These are phyloP conservation scores for Zygosaccharomyces bailii DNA, from an alignment of 805 yeast species.

Conservation along the genomic window DNA sequence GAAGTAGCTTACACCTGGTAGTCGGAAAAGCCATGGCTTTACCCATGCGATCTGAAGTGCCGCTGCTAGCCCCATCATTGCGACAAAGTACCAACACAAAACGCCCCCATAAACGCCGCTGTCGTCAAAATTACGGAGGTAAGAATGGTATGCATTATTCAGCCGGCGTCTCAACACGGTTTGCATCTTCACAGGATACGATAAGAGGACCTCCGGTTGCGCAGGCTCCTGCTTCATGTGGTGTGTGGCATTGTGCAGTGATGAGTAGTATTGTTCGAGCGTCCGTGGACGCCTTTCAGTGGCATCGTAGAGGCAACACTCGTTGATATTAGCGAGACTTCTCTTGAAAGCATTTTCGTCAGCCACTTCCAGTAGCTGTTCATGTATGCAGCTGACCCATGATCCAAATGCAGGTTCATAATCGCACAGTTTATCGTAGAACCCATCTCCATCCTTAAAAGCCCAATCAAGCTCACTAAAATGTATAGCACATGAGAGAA, in stretches of 20 bases:
- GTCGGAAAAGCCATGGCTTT: constrained; percentile 11
- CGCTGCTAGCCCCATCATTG: constrained; percentile 10
- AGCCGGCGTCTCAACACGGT: constrained; percentile 8
- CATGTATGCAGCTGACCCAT: constrained; percentile 24
- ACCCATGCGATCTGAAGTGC: constrained; percentile 15
- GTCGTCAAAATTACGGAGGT: constrained; percentile 21
- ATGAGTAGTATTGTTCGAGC: constrained; percentile 14
- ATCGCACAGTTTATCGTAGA: constrained; percentile 20
- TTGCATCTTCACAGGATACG: constrained; percentile 17
- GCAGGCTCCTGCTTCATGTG: constrained; percentile 1
- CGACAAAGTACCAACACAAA: constrained; percentile 18
- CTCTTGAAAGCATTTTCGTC: constrained; percentile 13
- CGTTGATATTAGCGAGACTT: constrained; percentile 14
- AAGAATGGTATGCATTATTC: constrained; percentile 20
- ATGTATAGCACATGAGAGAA: constrained; percentile 22
- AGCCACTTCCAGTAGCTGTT: constrained; percentile 12
- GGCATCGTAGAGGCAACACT: constrained; percentile 13
- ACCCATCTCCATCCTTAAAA: constrained; percentile 10
- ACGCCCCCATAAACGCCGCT: constrained; percentile 17
- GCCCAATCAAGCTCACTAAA: constrained; percentile 21
- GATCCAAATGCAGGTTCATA: constrained; percentile 27
- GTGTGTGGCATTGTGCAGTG: constrained; percentile 20
- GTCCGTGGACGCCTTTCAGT: constrained; percentile 6
- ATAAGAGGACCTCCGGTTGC: background rate
- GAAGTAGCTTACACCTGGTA: constrained; percentile 11